Base-by-base conservation (phyloP, 208 protist species). In the Acanthamoeba triangularis region DNA sequence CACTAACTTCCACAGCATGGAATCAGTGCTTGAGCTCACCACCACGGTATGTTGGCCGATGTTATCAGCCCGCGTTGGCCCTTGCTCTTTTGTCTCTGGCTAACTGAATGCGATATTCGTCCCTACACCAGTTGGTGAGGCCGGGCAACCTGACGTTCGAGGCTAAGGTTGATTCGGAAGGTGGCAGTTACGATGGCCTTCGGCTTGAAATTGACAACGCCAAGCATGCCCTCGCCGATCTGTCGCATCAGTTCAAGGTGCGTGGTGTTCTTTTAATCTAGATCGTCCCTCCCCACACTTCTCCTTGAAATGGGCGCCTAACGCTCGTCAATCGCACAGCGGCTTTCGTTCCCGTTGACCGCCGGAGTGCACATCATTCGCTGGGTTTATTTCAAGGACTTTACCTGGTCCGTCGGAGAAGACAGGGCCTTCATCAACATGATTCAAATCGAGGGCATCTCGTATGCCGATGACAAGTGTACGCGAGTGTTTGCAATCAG, bases 351-450 rank as follows among this genome's bases (percentile, higher is more conserved):
- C 44, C 25, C 76, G 2, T 76, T 93, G 52, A 54, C 87, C 16
- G 90, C 90, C 23, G 90, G 90, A 72, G 18, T 56, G 13, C 61
- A 94, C 47, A 25, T 69, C 8, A 25, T 94, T 20, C 44, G 56
- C 4, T 94, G 90, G 90, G 72, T 94, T 61, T 94, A 94, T 41
- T 94, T 65, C 90, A 94, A 94, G 90, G 90, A 94, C 33, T 94
- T 59, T n/a, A 35, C 56, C 16, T 94, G 37, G 69, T 78, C 90
- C 10, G 35, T 67, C 10, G 90, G 90, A 80, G 90, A 94, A 41
- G 90, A 94, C 52, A 80, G 18, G 65, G 90, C 90, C 20, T 94
- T 94, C 69, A 80, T 94, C 23, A 49, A 44, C 49, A 85, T 84
- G 56, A 94, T 94, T n/a, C 23, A 78, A 59, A 52, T 94, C n/a